Conservation (phyloP, 225 moss, liverwort and hornwort genomes). For the Polytrichum commune region DNA sequence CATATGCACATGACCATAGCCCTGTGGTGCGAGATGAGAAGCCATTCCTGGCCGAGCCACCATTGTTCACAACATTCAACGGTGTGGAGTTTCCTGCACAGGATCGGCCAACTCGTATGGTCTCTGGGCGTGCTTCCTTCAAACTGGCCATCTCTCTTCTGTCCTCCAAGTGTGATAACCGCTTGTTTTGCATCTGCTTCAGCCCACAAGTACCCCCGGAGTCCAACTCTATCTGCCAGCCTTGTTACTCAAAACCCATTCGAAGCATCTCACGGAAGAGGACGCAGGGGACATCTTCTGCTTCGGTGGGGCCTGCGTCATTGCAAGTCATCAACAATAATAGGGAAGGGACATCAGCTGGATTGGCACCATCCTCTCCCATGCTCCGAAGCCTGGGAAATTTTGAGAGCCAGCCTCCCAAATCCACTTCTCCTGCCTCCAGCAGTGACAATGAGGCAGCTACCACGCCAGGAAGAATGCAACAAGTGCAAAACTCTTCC, state of each 20-base stretch:
- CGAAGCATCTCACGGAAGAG: conserved; percentile 97
- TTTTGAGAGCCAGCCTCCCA: conserved; percentile 42
- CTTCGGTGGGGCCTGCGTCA: conserved; percentile 43
- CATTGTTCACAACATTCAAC: conserved; percentile 96
- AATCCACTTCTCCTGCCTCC: conserved; percentile 64
- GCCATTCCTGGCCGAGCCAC: conserved; percentile 93
- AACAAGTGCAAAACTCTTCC: conserved; percentile 68
- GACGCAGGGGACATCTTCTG: conserved; percentile 61
- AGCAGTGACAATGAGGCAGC: conserved; percentile 73
- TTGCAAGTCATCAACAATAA: conserved; percentile 36
- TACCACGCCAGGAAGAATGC: conserved; percentile 43
- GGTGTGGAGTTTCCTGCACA: conserved; percentile 98
- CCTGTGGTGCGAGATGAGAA: conserved; percentile 94
- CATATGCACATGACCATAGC: conserved; percentile 91
- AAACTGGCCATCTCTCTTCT: conserved; percentile 94
- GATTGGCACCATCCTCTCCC: conserved; percentile 38
- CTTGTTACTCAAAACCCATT: conserved; percentile 97
- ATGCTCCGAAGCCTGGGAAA: conserved; percentile 32
- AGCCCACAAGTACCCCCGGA: conserved; percentile 71
- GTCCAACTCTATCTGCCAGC: conserved; percentile 52
- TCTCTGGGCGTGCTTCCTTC: conserved; percentile 94
- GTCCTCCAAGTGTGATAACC: conserved; percentile 97
- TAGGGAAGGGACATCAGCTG: conserved; percentile 51
- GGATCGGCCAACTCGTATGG: conserved; percentile 96
- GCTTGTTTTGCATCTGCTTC: conserved; percentile 94